phyloP scores from a whole-genome alignment of 2,329 filamentous ascomycete species.

The Trichoderma pleuroti region DNA sequence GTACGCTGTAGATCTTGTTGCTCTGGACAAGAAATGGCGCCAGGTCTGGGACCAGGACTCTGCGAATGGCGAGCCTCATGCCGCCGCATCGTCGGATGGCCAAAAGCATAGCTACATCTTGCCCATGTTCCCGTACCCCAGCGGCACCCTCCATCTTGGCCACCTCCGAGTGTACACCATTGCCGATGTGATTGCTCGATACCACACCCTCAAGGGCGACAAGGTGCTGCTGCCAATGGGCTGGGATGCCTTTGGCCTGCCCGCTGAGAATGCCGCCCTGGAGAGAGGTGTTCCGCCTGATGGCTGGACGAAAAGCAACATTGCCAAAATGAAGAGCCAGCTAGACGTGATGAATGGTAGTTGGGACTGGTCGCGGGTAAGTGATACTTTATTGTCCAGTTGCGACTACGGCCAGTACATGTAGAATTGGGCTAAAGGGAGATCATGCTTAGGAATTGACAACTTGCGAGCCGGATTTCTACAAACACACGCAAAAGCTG shows the following conservation, averaged over 20 bases:
- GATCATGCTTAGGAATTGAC: conserved; percentile 62
- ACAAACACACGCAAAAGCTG: conserved; percentile 83
- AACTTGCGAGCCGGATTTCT: conserved; percentile 81
- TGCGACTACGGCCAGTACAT: background rate
- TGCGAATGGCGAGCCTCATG: conserved; percentile 21
- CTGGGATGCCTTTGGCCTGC: conserved; percentile 89
- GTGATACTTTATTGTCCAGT: conserved; percentile 31
- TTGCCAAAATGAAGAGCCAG: conserved; percentile 80
- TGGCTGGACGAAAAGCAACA: conserved; percentile 77
- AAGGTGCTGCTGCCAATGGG: conserved; percentile 85
- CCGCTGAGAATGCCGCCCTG: conserved; percentile 87
- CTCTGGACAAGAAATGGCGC: conserved; percentile 51
- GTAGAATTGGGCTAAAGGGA: background rate
- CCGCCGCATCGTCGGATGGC: conserved; percentile 11
- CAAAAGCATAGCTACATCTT: conserved; percentile 63
- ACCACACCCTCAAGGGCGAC: conserved; percentile 68
- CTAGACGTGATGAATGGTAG: conserved; percentile 72
- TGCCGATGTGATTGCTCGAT: conserved; percentile 78
- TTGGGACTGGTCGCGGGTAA: conserved; percentile 79
- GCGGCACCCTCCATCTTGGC: conserved; percentile 79
- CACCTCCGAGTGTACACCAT: conserved; percentile 89
- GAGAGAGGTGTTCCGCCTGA: conserved; percentile 75
- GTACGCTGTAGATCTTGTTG: conserved; percentile 46
- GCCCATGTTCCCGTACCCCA: conserved; percentile 93
- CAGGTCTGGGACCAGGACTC: conserved; percentile 37